Base-by-base conservation (phyloP, 1,139 yeast species). In the Diutina pseudorugosa region DNA sequence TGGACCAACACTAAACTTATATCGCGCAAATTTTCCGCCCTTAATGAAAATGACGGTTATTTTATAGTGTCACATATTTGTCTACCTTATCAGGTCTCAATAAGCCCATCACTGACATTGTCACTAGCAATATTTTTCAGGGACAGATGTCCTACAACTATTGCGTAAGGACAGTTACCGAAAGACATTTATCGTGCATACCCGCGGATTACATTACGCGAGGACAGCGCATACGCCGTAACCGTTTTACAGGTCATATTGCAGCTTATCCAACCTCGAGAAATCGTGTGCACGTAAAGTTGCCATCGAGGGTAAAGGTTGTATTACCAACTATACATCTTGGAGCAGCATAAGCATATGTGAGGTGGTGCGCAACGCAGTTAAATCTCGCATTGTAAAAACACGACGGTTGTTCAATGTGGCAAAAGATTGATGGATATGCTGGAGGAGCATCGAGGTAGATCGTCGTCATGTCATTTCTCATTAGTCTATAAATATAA, bases 401-500 rank as follows among this genome's bases (percentile, higher is more conserved):
- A 30, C 36, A 30, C 36, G 36, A 30, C n/a, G 14, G n/a, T 30
- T 14, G 25, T 7, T n/a, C 25, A 23, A 4, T 23, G 25, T 4
- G n/a, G n/a, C n/a, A 4, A 23, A 7, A 23, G 25, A 23, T 7
- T 23, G 25, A 23, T 23, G 25, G 7, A 23, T n/a, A n/a, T n/a
- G n/a, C n/a, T n/a, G n/a, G n/a, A 23, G 4, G 25, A 7, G 6
- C 25, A 23, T 23, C 7, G 7, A 23, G 25, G 6, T 23, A 4
- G 25, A 23, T 23, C 25, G n/a, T 30, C 36, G n/a, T 30, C 4
- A 30, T 30, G 36, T 30, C 36, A 30, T 18, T 5, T 40, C 20
- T 27, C 49, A 27, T 45, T 45, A 45, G 30, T 45, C 36, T 45
- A 45, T 45, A 43, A 43, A 43, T 43, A 43, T 43, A 43, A 43